These are phyloP conservation scores for Scheffersomyces amazonensis DNA, from an alignment of 805 yeast genomes.

Conservation along the genomic window DNA sequence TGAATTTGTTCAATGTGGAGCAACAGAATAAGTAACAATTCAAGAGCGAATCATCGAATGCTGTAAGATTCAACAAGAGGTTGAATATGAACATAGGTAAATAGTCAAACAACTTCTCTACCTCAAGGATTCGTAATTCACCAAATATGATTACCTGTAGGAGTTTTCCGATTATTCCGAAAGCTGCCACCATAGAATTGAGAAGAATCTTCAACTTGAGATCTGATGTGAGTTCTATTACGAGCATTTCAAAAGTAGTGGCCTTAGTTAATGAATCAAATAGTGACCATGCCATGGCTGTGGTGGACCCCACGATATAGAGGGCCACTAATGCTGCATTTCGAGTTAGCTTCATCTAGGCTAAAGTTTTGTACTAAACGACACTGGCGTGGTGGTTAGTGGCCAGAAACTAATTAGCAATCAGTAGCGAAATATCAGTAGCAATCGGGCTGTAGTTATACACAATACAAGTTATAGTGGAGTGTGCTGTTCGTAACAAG, in stretches of 20 bases:
- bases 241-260: conserved; percentile 18
- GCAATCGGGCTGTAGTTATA: no score
- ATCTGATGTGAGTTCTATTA: conserved; percentile 30
- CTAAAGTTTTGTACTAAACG: no score
- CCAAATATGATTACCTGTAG: conserved; percentile 65
- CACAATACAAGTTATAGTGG: no score
- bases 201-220: conserved; percentile 23
- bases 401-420: no score
- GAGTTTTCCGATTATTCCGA: conserved; percentile 29
- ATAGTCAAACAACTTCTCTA: conserved; percentile 53
- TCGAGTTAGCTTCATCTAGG: not conserved
- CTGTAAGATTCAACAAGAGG: conserved; percentile 64
- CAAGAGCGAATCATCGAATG: conserved; percentile 57
- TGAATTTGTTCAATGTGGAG: conserved; percentile 48
- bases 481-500: no score
- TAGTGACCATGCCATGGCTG: conserved; percentile 18
- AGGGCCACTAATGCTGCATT: not conserved
- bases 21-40: conserved; percentile 40
- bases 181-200: conserved; percentile 20
- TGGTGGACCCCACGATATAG: conserved; percentile 4
- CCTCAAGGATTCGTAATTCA: conserved; percentile 67
- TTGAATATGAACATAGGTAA: conserved; percentile 34
- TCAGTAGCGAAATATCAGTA: no score
- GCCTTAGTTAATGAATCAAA: conserved; percentile 18
- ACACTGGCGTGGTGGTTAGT: no score